Base-by-base conservation (phyloP, 2,329 filamentous ascomycete genomes). In the Calycina marina region DNA sequence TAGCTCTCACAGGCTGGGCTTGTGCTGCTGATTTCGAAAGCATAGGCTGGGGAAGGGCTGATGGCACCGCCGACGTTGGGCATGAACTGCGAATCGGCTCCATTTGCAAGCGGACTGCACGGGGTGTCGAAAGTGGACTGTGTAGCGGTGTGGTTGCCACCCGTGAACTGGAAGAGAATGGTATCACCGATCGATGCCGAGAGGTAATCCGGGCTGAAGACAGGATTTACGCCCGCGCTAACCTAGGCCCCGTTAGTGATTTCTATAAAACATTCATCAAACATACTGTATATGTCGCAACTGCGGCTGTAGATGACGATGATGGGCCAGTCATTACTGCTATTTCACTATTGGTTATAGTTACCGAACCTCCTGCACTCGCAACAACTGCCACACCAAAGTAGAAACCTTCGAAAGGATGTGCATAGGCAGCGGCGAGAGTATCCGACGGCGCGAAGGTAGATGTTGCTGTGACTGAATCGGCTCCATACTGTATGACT, bases 121-220 rank as follows among this genome's bases (percentile, higher is more conserved):
- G 53, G 53, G 17, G 38, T 39, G 8, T 43, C 42, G 29, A 54
- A 56, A 8, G 44, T 47, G 20, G 47, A 51, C 41, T 58, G 50
- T 5, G 54, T 58, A 27, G 69, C 50, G 15, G 60, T 58, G 56
- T 69, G 66, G 56, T 69, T 69, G 11, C 43, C 43, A 8, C 37
- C 36, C 3, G 35, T 44, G 41, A 53, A 54, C 14, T 51, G 44
- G 37, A 51, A 54, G 25, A 52, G 35, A 8, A 55, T 38, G 5
- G 44, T 37, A 25, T 54, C 50, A 14, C 50, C 51, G 6, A 42
- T 29, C 3, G 52, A 45, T 4, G 47, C 50, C 14, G 32, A 39
- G 18, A 52, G 30, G 3, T 39, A 56, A 32, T 57, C 52, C 4
- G 66, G 65, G 16, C 22, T 32, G 86, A 94, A 70, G 92, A 93